Evolutionary conservation across 2,329 filamentous ascomycete species (phyloP).

Genomic region (Pestalotiopsis sp.): DNA sequence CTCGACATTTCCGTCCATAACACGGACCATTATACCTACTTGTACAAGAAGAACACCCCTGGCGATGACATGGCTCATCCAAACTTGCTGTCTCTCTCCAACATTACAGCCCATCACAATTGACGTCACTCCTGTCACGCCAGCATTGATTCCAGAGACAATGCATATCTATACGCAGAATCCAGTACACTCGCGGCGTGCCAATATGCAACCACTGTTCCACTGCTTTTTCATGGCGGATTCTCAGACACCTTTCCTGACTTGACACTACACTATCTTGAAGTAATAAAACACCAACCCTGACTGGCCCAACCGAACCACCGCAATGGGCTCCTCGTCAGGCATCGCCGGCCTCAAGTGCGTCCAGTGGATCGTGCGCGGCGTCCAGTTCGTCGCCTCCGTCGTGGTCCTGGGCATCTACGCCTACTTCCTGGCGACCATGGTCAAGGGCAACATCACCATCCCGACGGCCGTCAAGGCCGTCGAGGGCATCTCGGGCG

Average conservation of each 20-base stretch:
- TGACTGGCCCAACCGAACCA: not conserved
- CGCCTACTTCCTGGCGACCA: slow-evolving; percentile 59
- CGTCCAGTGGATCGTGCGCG: slow-evolving; percentile 58
- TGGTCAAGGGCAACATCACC: not conserved
- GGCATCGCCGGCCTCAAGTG: slow-evolving; percentile 6
- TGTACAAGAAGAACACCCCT: not conserved
- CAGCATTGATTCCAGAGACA: not conserved
- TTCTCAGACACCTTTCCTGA: not conserved
- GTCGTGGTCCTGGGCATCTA: slow-evolving; percentile 65
- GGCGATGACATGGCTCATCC: slow-evolving; percentile 1
- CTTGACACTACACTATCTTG: not conserved
- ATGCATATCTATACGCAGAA: not conserved
- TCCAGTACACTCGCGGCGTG: not conserved
- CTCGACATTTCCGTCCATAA: not conserved
- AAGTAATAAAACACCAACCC: not conserved
- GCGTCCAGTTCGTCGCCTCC: slow-evolving; percentile 61
- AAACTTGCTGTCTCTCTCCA: not conserved
- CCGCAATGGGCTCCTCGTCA: not conserved
- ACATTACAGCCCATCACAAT: not conserved
- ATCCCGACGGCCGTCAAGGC: slow-evolving; percentile 53
- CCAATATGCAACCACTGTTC: not conserved
- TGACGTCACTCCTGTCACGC: not conserved
- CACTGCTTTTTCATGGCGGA: not conserved
- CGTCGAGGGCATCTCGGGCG: slow-evolving; percentile 63
- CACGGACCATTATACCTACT: slow-evolving; percentile 5